Percentiles rank a stretch among this genome's conserved stretches.
These are phyloP conservation scores for Manihot esculenta DNA, from an alignment of 441 rosid genomes.

Conservation along the genomic window DNA sequence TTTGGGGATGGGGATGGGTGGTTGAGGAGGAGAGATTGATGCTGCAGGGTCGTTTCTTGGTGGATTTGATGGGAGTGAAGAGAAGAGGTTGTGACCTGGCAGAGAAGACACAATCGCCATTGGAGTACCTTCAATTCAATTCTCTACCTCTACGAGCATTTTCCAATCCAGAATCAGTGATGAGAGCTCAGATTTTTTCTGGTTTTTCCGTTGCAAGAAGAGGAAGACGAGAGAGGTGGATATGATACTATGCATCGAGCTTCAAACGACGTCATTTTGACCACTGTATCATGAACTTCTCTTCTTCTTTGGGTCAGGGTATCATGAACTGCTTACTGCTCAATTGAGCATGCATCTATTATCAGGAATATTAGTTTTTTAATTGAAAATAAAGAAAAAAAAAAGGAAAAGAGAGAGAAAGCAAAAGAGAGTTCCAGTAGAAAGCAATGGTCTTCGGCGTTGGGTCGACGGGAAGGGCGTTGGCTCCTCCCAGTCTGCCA, in stretches of 20 bases:
- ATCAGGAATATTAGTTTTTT: too few species aligned
- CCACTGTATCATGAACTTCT: too few species aligned
- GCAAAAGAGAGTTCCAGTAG: too few species aligned
- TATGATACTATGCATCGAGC: background rate
- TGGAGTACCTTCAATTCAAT: background rate
- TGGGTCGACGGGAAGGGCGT: too few species aligned
- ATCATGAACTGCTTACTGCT: too few species aligned
- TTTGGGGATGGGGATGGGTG: constrained; percentile 38
- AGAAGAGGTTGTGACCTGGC: constrained; percentile 58
- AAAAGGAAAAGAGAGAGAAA: too few species aligned
- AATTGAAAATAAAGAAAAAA: too few species aligned
- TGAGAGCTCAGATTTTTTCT: background rate
- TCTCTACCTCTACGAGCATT: background rate
- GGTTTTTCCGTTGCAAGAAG: background rate
- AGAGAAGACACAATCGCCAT: constrained; percentile 57
- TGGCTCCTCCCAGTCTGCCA: too few species aligned
- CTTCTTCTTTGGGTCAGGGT: too few species aligned
- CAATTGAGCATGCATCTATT: too few species aligned
- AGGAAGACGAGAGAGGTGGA: background rate
- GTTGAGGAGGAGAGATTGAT: constrained; percentile 24
- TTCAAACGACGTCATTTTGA: background rate
- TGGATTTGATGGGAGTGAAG: constrained; percentile 60
- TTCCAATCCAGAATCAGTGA: background rate
- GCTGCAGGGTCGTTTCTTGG: constrained; percentile 38
- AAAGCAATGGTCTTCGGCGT: too few species aligned